Evolutionary conservation across 805 yeast genomes (phyloP), one percentile per base, ranked within the genome.

Genomic region (Saccharomycopsis selenospora): DNA sequence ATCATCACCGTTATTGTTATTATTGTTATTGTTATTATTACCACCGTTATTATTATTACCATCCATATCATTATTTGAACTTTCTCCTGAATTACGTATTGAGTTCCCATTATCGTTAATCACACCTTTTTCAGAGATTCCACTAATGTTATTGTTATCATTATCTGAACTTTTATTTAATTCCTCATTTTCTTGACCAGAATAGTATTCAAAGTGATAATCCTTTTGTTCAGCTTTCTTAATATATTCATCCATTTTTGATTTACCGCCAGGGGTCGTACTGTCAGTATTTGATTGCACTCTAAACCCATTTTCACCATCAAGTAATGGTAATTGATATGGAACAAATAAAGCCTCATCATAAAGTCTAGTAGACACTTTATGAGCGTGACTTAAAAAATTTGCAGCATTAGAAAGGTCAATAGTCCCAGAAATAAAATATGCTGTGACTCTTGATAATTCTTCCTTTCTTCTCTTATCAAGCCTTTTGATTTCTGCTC

Each of bases 321-420:
- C 95, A 2, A 88, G 67, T 24, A 90, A 69, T 0, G 98, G 99
- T 36, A 91, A 68, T 25, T 88, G 76, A 59, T 90, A 91, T 0
- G 95, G 95, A 5, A 85, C 91, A 59, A 90, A 91, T 22, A 93
- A 66, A n/a, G 88, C 95, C 57, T 91, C 97, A 64, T 91, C 96
- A 58, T 91, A 91, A 26, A 85, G 62, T 53, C 97, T 70, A 1
- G 96, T 95, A 4, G 85, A 76, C 1, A 90, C 95, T 57, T 82
- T 82, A 64, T 91, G 99, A 40, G 80, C 71, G 5, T 75, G 68
- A 36, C 74, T 68, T 25, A 93, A 66, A 57, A 87, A 91, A 41
- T 73, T 71, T 1, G 83, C 72, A 2, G 88, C 77, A 4, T 75
- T 68, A 27, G 71, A 70, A 46, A 93, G 65, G 57, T 85, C 74